Percentiles rank a stretch among this genome's conserved stretches.
Evolutionary conservation across 495 filamentous ascomycete species (phyloP).

Genomic region (Lasiosphaeria hispida): DNA sequence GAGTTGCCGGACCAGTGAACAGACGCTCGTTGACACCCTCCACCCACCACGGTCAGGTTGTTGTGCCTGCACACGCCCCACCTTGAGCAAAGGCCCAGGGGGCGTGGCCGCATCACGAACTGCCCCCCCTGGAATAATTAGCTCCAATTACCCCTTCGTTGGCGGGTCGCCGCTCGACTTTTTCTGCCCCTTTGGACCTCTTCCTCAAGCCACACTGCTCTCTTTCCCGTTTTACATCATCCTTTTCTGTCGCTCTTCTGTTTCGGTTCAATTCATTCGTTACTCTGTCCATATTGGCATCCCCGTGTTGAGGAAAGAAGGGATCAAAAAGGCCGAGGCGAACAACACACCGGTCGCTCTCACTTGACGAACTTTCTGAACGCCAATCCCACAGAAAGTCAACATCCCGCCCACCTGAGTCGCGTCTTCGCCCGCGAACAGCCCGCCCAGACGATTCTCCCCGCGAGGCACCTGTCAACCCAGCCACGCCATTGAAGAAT

Average conservation of each 20-base stretch:
- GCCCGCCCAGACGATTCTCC: neutral
- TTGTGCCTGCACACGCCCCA: constrained; percentile 17
- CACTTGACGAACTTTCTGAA: constrained; percentile 1
- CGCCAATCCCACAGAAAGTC: neutral
- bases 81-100: constrained; percentile 9
- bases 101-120: constrained; percentile 25
- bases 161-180: constrained; percentile 22
- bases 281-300: constrained; percentile 26
- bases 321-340: neutral
- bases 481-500: constrained; percentile 10
- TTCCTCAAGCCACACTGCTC: constrained; percentile 30
- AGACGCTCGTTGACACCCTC: constrained; percentile 3
- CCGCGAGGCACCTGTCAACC: constrained; percentile 11
- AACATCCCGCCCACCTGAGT: neutral
- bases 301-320: constrained; percentile 16
- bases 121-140: constrained; percentile 21
- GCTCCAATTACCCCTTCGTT: constrained; percentile 32
- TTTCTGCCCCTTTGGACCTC: constrained; percentile 22
- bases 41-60: neutral
- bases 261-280: constrained; percentile 37
- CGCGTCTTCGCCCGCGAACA: constrained; percentile 5
- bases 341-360: constrained; percentile 8
- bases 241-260: constrained; percentile 23
- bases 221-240: constrained; percentile 31
- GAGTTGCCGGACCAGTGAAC: constrained; percentile 13